These are phyloP conservation scores for Fusarium nurragi DNA, from an alignment of 2,329 filamentous ascomycete genomes.

Conservation along the genomic window DNA sequence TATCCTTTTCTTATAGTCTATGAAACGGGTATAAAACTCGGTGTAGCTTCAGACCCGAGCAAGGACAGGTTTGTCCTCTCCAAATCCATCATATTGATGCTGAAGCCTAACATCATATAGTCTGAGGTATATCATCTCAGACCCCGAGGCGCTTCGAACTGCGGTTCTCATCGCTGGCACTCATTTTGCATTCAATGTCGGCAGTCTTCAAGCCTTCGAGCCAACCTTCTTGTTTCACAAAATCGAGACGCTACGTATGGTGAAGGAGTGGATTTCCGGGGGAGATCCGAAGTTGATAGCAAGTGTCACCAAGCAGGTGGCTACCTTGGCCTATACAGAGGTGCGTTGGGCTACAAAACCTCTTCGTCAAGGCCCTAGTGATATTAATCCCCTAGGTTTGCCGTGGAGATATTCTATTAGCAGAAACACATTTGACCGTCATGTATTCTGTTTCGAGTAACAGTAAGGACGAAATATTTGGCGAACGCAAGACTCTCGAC, in stretches of 20 bases:
- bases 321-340: constrained; percentile 17
- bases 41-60: neutral
- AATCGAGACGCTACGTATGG: constrained; percentile 8
- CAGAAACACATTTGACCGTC: constrained; percentile 6
- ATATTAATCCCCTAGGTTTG: neutral
- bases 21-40: neutral
- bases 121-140: neutral
- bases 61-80: neutral
- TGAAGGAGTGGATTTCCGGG: constrained; percentile 5
- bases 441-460: constrained; percentile 1
- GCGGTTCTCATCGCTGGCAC: constrained; percentile 11
- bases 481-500: neutral
- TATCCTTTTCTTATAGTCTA: neutral
- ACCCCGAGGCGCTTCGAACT: constrained; percentile 14
- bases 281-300: neutral
- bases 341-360: neutral
- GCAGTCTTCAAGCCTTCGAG: constrained; percentile 2
- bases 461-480: accelerated
- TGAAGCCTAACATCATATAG: neutral
- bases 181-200: constrained; percentile 16
- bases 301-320: constrained; percentile 3
- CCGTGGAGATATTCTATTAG: constrained; percentile 2
- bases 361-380: accelerated
- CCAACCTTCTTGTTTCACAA: constrained; percentile 14
- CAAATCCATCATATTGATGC: accelerated